Conservation (phyloP, 306 rosid genomes). For the Vachellia pachyceras region DNA sequence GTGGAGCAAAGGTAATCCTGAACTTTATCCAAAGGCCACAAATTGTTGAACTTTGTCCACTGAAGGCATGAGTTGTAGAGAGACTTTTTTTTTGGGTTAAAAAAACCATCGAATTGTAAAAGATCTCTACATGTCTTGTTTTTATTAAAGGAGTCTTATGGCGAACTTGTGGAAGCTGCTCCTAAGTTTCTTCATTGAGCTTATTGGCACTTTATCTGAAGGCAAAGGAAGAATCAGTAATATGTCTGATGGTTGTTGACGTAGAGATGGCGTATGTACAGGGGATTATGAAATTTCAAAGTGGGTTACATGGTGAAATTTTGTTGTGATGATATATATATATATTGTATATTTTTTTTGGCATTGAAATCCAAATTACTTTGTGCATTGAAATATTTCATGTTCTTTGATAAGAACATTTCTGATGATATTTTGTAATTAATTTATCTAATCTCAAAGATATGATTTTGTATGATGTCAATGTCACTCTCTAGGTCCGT, state of each 20-base stretch:
- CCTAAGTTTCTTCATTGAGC: background rate
- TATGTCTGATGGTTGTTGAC: conserved; percentile 15
- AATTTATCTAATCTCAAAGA: background rate
- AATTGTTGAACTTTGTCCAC: background rate
- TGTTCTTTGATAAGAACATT: background rate
- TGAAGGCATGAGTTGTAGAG: background rate
- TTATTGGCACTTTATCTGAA: conserved; percentile 22
- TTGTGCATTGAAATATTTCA: background rate
- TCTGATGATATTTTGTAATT: background rate
- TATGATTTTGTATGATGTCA: background rate
- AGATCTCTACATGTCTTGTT: background rate
- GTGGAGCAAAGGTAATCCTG: conserved; percentile 31
- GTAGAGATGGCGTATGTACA: conserved; percentile 32
- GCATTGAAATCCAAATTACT: background rate
- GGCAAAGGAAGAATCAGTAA: conserved; percentile 22
- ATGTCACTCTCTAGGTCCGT: background rate
- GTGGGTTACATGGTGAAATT: conserved; percentile 1
- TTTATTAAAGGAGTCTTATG: background rate
- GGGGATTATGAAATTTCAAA: conserved; percentile 35
- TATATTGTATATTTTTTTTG: conserved; percentile 34
- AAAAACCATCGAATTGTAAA: background rate
- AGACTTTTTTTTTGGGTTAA: background rate
- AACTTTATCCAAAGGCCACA: conserved; percentile 15
- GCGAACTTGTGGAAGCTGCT: background rate
- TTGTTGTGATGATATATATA: conserved; percentile 22